Evolutionary conservation across 148 eudicot genomes (phyloP).

Genomic region (Nepenthes gracilis): DNA sequence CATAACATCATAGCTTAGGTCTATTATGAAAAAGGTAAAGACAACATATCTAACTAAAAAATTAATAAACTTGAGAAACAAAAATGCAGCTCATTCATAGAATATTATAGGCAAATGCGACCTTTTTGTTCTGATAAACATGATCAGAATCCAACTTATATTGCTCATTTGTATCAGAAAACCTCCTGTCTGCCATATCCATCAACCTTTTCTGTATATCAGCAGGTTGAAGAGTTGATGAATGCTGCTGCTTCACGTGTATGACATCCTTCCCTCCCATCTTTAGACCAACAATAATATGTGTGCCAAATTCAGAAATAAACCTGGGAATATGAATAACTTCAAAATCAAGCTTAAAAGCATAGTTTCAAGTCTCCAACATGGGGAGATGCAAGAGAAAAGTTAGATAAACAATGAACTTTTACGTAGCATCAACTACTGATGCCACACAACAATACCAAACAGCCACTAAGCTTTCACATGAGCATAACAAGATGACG

Average conservation of each 20-base stretch:
- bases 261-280: conserved; percentile 99
- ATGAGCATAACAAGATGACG: too few relatives aligned
- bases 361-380: too few relatives aligned
- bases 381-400: too few relatives aligned
- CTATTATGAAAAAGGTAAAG: too few relatives aligned
- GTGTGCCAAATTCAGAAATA: conserved; percentile 86
- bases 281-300: conserved; percentile 83
- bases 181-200: conserved; percentile 84
- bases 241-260: conserved; percentile 78
- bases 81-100: background rate
- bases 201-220: conserved; percentile 86
- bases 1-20: too few relatives aligned
- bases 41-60: too few relatives aligned
- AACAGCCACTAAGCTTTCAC: background rate
- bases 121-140: conserved; percentile 55
- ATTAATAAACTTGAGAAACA: too few relatives aligned
- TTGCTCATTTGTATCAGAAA: conserved; percentile 50
- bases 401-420: too few relatives aligned
- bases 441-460: background rate
- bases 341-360: background rate
- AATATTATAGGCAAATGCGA: conserved; percentile 4
- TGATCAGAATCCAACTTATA: conserved; percentile 36
- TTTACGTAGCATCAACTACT: background rate
- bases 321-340: conserved; percentile 38
- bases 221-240: conserved; percentile 77